Conservation (phyloP, 164 flowering plant species). For the Chloranthus sessilifolius region DNA sequence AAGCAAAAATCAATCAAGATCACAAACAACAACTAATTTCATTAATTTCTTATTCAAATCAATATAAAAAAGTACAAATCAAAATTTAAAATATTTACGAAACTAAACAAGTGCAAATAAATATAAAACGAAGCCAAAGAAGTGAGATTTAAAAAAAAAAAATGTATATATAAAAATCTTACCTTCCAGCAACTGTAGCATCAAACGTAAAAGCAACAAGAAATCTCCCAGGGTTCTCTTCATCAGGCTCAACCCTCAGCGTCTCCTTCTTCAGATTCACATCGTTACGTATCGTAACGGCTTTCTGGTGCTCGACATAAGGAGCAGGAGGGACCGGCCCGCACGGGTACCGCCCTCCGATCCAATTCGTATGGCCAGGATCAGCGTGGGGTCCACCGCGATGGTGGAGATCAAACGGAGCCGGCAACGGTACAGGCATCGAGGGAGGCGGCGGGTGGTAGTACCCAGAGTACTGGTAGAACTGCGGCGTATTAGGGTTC, state of each 20-base stretch:
- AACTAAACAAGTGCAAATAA: no score
- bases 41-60: no score
- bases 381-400: conserved; percentile 22
- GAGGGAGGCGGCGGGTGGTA: conserved; percentile 50
- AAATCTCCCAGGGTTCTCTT: conserved; percentile 62
- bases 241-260: conserved; percentile 67
- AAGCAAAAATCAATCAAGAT: no score
- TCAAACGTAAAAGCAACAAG: conserved; percentile 86
- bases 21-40: no score
- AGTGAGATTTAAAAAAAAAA: no score
- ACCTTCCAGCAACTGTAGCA: conserved; percentile 92
- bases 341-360: conserved; percentile 52
- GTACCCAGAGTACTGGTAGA: conserved; percentile 59
- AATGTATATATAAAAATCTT: no score
- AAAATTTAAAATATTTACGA: no score
- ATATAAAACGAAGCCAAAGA: no score
- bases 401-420: conserved; percentile 70
- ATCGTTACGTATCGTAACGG: conserved; percentile 82
- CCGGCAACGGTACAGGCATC: conserved; percentile 56
- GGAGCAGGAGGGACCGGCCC: conserved; percentile 46
- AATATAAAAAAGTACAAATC: no score
- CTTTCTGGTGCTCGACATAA: conserved; percentile 90
- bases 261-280: conserved; percentile 93
- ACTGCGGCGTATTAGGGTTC: conserved; percentile 47
- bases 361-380: conserved; percentile 39